These are phyloP conservation scores for Breviolum minutum DNA, from an alignment of 73 alveolate genomes.

Conservation along the genomic window DNA sequence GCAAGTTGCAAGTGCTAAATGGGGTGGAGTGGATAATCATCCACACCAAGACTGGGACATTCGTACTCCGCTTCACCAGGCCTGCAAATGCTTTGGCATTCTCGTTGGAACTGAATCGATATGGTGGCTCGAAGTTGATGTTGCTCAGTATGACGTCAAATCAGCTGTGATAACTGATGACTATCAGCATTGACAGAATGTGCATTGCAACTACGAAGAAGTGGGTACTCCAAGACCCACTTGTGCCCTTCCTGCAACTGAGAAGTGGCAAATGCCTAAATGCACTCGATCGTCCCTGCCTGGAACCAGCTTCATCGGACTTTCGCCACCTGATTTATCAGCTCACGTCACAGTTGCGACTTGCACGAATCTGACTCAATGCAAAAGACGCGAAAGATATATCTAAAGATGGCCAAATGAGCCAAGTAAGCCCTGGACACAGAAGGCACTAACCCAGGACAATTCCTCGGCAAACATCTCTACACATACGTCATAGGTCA, in stretches of 20 bases:
- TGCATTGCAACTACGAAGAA: no score
- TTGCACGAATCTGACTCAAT: neutral
- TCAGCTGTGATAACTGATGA: no score
- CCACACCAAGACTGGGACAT: neutral
- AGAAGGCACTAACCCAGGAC: constrained; percentile 71
- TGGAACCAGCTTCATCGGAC: constrained; percentile 49
- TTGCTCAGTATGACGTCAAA: no score
- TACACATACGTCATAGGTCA: no score
- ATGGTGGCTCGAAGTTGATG: no score
- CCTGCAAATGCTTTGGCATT: neutral
- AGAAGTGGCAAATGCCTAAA: no score
- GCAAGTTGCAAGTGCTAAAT: no score
- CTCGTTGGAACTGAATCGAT: no score
- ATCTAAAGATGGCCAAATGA: neutral
- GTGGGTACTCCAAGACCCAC: no score
- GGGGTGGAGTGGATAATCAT: neutral
- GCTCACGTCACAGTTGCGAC: no score
- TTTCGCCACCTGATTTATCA: constrained; percentile 16
- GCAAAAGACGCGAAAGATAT: neutral
- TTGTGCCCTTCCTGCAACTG: no score
- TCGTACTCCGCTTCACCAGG: constrained; percentile 44
- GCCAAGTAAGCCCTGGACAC: constrained; percentile 26
- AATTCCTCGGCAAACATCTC: constrained; percentile 15
- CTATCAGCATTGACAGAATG: no score
- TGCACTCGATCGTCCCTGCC: neutral